These are phyloP conservation scores for Globisporangium acanthophoron DNA, from an alignment of 352 stramenopile species.

Conservation along the genomic window DNA sequence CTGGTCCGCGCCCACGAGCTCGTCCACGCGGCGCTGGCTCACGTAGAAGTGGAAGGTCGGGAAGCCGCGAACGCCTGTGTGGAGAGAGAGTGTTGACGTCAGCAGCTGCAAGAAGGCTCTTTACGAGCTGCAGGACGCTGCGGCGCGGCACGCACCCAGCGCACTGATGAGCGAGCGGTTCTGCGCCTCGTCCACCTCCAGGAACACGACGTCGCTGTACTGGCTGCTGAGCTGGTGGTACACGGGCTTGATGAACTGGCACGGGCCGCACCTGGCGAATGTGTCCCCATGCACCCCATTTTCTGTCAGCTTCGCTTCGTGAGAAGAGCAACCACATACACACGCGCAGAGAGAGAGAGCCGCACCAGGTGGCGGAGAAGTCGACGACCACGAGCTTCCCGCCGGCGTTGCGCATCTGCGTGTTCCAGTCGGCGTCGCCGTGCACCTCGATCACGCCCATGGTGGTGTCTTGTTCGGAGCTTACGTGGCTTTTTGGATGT, in stretches of 20 bases:
- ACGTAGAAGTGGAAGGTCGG: constrained; percentile 92
- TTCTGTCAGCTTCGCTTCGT: background rate
- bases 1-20: constrained; percentile 81
- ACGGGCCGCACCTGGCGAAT: constrained; percentile 54
- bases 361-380: constrained; percentile 82
- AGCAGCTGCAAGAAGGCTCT: background rate
- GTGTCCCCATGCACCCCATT: no score
- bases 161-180: constrained; percentile 79
- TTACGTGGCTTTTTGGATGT: no score
- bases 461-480: background rate
- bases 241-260: constrained; percentile 84
- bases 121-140: background rate
- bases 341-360: background rate
- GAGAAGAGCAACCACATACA: background rate
- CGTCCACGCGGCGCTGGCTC: constrained; percentile 82
- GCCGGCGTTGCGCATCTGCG: constrained; percentile 61
- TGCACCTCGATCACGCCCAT: constrained; percentile 75
- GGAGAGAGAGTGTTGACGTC: background rate
- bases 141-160: constrained; percentile 27
- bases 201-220: constrained; percentile 86
- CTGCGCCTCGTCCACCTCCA: constrained; percentile 79
- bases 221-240: constrained; percentile 77
- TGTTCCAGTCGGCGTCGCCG: constrained; percentile 76
- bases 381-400: constrained; percentile 89
- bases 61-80: constrained; percentile 69